Conservation (phyloP, 495 filamentous ascomycete genomes). For the Aspergillus kassunensis region DNA sequence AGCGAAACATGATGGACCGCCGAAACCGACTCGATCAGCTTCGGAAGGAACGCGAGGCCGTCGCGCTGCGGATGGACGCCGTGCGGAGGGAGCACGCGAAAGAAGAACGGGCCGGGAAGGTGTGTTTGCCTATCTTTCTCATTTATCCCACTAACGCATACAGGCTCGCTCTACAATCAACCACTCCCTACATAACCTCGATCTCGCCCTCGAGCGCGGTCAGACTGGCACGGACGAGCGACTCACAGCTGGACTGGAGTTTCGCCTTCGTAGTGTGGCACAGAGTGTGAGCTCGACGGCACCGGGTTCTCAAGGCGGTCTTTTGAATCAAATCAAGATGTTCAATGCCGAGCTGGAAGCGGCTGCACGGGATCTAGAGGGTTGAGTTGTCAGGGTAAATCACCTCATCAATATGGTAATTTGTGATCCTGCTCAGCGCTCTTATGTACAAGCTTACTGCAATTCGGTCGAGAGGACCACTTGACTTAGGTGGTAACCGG, state of each 20-base stretch:
- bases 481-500: too few relatives aligned
- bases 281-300: slow-evolving; percentile 39
- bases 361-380: slow-evolving; percentile 31
- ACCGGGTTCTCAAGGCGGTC: slow-evolving; percentile 36
- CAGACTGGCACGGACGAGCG: slow-evolving; percentile 27
- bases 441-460: too few relatives aligned
- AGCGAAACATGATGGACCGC: slow-evolving; percentile 61
- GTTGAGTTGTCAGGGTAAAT: slow-evolving; percentile 15
- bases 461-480: too few relatives aligned
- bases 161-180: slow-evolving; percentile 42
- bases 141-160: slow-evolving; percentile 9
- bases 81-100: slow-evolving; percentile 55
- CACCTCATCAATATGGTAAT: too few relatives aligned
- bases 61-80: slow-evolving; percentile 66
- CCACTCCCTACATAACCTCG: slow-evolving; percentile 43
- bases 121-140: slow-evolving; percentile 21
- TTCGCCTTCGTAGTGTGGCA: slow-evolving; percentile 39
- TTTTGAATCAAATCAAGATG: slow-evolving; percentile 37
- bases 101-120: slow-evolving; percentile 36
- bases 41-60: slow-evolving; percentile 59
- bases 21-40: slow-evolving; percentile 61
- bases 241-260: slow-evolving; percentile 37
- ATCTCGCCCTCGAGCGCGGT: slow-evolving; percentile 43
- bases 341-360: slow-evolving; percentile 46
- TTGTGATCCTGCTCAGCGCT: too few relatives aligned